These are phyloP conservation scores for Ceratobasidium sp. DNA, from an alignment of 1,284 basidiomycete genomes.

Conservation along the genomic window DNA sequence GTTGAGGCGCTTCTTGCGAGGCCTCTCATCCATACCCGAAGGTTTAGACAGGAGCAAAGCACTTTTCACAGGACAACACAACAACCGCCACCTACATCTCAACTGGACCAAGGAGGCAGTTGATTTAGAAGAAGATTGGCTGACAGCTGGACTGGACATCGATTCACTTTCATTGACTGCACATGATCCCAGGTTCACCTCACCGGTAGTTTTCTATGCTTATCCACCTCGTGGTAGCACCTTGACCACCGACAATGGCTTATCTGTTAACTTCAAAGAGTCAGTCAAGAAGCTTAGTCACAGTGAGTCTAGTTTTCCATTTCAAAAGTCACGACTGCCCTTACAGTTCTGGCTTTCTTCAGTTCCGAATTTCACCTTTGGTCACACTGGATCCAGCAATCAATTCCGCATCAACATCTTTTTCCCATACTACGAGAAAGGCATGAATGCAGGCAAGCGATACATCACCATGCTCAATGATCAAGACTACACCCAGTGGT, in stretches of 20 bases:
- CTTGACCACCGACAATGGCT: conserved; percentile 2
- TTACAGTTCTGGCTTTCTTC: too few relatives aligned
- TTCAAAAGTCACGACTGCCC: not conserved
- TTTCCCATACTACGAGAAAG: conserved; percentile 22
- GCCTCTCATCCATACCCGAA: not conserved
- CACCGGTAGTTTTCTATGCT: not conserved
- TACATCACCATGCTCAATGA: conserved; percentile 23
- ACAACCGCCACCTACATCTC: not conserved
- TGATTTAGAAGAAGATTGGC: not conserved
- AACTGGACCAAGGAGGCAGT: conserved; percentile 15
- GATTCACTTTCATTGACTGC: conserved; percentile 34
- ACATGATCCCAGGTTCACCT: conserved; percentile 1
- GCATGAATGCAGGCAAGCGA: not conserved
- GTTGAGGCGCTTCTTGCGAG: not conserved
- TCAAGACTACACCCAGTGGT: conserved; percentile 8
- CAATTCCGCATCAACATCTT: conserved; percentile 26
- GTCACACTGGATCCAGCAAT: not conserved
- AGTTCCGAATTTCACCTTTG: conserved; percentile 25
- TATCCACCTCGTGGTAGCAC: conserved; percentile 23
- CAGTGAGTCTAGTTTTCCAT: not conserved
- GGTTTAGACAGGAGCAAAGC: not conserved
- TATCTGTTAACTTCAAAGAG: not conserved
- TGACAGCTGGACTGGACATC: not conserved
- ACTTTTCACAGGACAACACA: not conserved
- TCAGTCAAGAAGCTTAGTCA: not conserved